phyloP scores from a whole-genome alignment of 192 early-diverging fungal genomes.

The Linnemannia exigua region DNA sequence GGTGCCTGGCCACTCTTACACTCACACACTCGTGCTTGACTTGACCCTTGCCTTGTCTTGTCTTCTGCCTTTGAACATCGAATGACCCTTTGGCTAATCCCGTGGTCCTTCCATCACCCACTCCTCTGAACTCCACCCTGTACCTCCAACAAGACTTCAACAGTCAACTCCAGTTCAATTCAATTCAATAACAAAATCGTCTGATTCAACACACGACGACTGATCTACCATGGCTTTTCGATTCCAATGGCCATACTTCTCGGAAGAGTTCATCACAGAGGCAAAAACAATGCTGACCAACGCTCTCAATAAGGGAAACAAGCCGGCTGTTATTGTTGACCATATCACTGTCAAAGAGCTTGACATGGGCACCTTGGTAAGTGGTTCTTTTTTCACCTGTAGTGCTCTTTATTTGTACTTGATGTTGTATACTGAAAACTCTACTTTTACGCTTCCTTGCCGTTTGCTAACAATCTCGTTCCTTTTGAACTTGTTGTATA shows the following conservation, averaged over 20 bases:
- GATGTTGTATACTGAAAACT: not conserved
- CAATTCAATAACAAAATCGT: not conserved
- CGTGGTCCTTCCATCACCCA: not conserved
- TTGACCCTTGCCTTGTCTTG: too few relatives aligned
- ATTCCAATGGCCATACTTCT: slow-evolving; percentile 97
- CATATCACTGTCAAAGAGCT: slow-evolving; percentile 94
- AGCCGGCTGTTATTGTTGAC: slow-evolving; percentile 93
- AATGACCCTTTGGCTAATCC: not conserved
- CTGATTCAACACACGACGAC: slow-evolving; percentile 4
- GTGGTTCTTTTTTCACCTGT: not conserved
- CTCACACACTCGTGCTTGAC: not conserved
- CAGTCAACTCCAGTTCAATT: not conserved
- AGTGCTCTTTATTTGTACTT: not conserved
- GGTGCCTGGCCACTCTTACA: not conserved
- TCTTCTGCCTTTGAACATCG: too few relatives aligned
- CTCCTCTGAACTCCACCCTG: not conserved
- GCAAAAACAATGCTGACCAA: slow-evolving; percentile 88
- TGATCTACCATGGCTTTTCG: slow-evolving; percentile 86
- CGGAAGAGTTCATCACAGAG: slow-evolving; percentile 87
- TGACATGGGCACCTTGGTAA: slow-evolving; percentile 91
- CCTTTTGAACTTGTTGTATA: not conserved
- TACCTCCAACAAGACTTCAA: slow-evolving; percentile 11
- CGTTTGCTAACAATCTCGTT: too few relatives aligned
- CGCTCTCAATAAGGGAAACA: slow-evolving; percentile 95
- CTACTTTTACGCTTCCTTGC: not conserved